These are phyloP conservation scores for Vigna radiata DNA, from an alignment of 306 rosid species.

Conservation along the genomic window DNA sequence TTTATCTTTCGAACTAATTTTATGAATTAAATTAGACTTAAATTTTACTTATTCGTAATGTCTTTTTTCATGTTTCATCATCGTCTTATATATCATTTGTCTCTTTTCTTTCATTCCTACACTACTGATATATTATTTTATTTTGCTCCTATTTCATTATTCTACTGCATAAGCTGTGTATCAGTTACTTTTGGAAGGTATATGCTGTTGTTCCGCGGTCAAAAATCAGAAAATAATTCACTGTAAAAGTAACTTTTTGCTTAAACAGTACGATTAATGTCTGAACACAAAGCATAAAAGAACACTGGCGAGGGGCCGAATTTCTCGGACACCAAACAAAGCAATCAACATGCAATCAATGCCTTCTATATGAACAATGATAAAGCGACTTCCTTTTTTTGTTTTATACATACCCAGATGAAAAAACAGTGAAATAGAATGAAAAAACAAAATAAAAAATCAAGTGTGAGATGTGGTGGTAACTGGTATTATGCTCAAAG, in stretches of 20 bases:
- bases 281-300: conserved; percentile 10
- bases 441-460: too few species aligned
- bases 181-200: background rate
- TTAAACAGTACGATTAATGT: background rate
- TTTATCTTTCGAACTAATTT: too few species aligned
- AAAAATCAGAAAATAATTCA: background rate
- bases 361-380: background rate
- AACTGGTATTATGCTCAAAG: too few species aligned
- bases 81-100: background rate
- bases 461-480: background rate
- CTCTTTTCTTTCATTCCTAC: background rate
- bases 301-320: background rate
- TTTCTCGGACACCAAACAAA: conserved; percentile 1
- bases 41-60: too few species aligned
- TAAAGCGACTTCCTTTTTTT: background rate
- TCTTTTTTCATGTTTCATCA: too few species aligned
- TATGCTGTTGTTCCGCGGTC: background rate
- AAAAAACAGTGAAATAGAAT: too few species aligned
- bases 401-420: background rate
- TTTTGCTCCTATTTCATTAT: background rate
- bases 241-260: background rate
- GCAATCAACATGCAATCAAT: conserved; percentile 13
- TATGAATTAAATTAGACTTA: too few species aligned
- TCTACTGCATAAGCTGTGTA: background rate
- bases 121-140: background rate